Evolutionary conservation across 2,329 filamentous ascomycete species (phyloP).

Genomic region (Pseudogymnoascus sp.): DNA sequence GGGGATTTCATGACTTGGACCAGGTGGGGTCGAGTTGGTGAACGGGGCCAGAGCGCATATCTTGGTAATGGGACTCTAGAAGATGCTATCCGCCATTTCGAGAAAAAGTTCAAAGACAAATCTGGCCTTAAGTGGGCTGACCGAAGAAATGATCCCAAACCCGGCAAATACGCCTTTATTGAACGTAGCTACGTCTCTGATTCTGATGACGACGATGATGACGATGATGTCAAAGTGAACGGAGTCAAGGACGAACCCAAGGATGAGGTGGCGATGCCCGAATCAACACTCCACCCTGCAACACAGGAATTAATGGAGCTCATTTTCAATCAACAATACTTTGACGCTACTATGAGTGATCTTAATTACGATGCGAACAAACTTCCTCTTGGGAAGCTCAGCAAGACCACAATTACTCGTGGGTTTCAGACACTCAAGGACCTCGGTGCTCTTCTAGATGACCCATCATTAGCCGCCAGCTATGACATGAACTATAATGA

Average conservation of each 20-base stretch:
- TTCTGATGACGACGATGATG: constrained; percentile 44
- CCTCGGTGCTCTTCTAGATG: constrained; percentile 57
- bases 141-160: constrained; percentile 47
- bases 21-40: constrained; percentile 71
- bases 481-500: constrained; percentile 32
- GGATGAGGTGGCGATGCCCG: constrained; percentile 30
- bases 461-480: constrained; percentile 37
- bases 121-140: constrained; percentile 48
- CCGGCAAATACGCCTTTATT: constrained; percentile 70
- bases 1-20: constrained; percentile 57
- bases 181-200: constrained; percentile 70
- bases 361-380: constrained; percentile 69
- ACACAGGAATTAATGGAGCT: constrained; percentile 66
- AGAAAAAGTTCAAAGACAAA: constrained; percentile 56
- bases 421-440: constrained; percentile 74
- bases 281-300: constrained; percentile 50
- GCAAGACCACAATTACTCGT: constrained; percentile 64
- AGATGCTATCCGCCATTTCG: constrained; percentile 42
- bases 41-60: constrained; percentile 41
- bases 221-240: constrained; percentile 28
- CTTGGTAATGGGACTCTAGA: constrained; percentile 36
- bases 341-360: constrained; percentile 55
- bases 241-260: constrained; percentile 13
- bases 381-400: constrained; percentile 74
- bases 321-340: constrained; percentile 74